Evolutionary conservation across 139 green algal genomes (phyloP).

Genomic region (Yamagishiella unicocca): DNA sequence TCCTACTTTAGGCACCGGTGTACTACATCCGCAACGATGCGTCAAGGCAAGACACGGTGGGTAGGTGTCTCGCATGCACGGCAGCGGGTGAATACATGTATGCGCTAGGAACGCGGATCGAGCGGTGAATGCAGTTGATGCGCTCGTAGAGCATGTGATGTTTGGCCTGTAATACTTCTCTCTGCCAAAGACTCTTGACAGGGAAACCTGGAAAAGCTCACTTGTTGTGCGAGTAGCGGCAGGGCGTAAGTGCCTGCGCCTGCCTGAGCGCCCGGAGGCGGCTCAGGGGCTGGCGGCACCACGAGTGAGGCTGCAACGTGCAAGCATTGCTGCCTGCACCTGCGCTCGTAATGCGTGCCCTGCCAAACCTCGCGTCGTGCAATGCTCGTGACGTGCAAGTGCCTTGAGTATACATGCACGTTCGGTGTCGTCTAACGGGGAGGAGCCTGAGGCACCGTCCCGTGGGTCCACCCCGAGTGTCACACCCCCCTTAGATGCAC

Average conservation of each 20-base stretch:
- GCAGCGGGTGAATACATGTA: no score
- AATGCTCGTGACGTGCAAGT: no score
- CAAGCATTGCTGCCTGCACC: not conserved
- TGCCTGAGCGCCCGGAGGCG: not conserved
- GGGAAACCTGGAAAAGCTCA: slow-evolving; percentile 51
- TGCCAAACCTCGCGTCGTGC: slow-evolving; percentile 13
- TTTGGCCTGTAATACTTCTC: slow-evolving; percentile 52
- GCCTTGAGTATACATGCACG: no score
- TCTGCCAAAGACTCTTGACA: slow-evolving; percentile 40
- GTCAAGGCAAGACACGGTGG: no score
- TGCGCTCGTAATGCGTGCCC: slow-evolving; percentile 4
- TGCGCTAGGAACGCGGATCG: no score
- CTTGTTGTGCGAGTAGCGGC: slow-evolving; percentile 33
- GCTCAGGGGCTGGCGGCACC: not conserved
- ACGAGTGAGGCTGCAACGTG: not conserved
- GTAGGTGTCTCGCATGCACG: no score
- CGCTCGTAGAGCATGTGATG: not conserved
- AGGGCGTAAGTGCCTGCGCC: not conserved
- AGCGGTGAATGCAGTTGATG: not conserved
- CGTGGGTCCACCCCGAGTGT: no score
- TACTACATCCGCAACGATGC: no score
- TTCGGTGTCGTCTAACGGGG: no score
- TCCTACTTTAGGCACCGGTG: no score
- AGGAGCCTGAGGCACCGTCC: no score
- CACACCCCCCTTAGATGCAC: no score